These are phyloP conservation scores for Eimeria brunetti DNA, from an alignment of 169 alveolate species.

Conservation along the genomic window DNA sequence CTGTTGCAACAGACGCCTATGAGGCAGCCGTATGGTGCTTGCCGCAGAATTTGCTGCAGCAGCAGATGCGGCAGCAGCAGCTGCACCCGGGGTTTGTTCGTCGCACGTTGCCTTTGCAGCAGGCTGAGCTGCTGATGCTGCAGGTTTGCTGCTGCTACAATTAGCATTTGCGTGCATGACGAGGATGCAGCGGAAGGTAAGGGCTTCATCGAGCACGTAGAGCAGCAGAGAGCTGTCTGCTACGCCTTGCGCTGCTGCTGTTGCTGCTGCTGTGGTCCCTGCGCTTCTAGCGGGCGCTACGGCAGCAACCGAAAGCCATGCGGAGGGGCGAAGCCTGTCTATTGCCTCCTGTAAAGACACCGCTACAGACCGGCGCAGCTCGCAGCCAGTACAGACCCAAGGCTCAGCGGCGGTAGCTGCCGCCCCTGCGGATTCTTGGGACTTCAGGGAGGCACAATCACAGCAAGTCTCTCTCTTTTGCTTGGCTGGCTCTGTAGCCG, in stretches of 20 bases:
- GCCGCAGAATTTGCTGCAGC: conserved; percentile 49
- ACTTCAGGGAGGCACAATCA: conserved; percentile 9
- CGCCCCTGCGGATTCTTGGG: conserved; percentile 4
- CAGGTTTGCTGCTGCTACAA: conserved; percentile 23
- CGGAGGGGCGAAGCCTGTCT: conserved; percentile 48
- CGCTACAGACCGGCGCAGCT: conserved; percentile 50
- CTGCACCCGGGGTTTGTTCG: conserved; percentile 37
- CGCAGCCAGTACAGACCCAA: conserved; percentile 71
- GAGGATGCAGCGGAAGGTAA: conserved; percentile 53
- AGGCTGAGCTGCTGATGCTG: conserved; percentile 9
- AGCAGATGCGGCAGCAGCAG: conserved; percentile 59
- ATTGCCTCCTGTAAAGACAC: conserved; percentile 56
- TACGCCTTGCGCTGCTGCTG: conserved; percentile 29
- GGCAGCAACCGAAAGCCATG: conserved; percentile 59
- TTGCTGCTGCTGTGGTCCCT: conserved; percentile 42
- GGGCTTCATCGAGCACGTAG: conserved; percentile 35
- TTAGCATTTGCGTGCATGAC: conserved; percentile 39
- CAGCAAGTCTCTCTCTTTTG: conserved; percentile 7
- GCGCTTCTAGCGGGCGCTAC: background rate
- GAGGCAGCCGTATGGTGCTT: conserved; percentile 39
- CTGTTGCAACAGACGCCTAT: conserved; percentile 46
- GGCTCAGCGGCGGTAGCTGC: conserved; percentile 23
- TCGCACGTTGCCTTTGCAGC: background rate
- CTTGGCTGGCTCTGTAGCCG: background rate
- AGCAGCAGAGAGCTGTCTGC: conserved; percentile 61